Evolutionary conservation across 192 early-diverging fungal species (phyloP), one percentile per base, ranked within the genome.

Genomic region (Coemansia sp.): DNA sequence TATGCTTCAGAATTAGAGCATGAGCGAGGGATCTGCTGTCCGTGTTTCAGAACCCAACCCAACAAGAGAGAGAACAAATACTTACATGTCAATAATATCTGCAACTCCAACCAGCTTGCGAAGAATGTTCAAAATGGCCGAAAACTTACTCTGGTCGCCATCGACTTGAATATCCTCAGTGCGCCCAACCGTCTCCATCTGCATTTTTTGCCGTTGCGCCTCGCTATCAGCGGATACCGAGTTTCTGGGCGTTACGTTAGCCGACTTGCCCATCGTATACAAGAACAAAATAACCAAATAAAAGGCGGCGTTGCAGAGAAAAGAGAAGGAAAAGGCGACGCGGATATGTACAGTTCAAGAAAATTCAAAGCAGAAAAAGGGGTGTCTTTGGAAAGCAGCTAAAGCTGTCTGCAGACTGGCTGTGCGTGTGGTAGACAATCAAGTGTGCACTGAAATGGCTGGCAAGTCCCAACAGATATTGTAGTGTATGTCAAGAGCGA

Each of bases 71-170:
- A 59, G 39, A 38, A 39, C 2, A 5, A 12, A 23, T n/a, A 75
- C 78, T 75, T 72, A 81, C 78, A 88, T 53, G 48, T 72, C 69
- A 27, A 81, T 71, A 8, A 90, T 74, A 62, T 90, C 88, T 59
- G 88, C 86, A 35, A 89, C 88, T 5, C 88, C 87, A n/a, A 87
- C 70, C 1, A 88, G 65, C 53, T 88, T 88, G 79, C 84, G 80
- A 17, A 90, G 81, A 49, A 90, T 71, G 38, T 82, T 74, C 29
- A 87, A 73, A 45, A 86, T 76, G 14, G 81, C 76, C 37, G 76
- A 76, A 60, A 88, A 76, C 67, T 84, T 86, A 70, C 79, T 76
- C 58, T 84, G 82, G 47, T 85, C 79, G 51, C 75, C 65, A 49
- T 77, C 78, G 19, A 81, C 66, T 19, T 73, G 69, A 17, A 81